Conservation (phyloP, 2,329 filamentous ascomycete genomes). For the Berkeleyomyces rouxiae region DNA sequence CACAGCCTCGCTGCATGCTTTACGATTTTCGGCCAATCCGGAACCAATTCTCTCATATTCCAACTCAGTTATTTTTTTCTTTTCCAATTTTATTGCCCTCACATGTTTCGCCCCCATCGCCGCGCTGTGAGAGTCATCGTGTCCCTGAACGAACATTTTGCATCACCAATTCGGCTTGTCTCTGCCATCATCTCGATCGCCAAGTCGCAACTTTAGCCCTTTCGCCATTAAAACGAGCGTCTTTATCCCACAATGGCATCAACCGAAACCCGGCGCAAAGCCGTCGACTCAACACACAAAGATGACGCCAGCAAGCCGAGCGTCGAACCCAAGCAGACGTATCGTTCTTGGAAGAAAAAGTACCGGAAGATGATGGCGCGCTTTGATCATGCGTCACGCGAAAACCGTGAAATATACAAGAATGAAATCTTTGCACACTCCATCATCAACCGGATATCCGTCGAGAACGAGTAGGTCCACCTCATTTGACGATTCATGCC, state of each 20-base stretch:
- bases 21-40: too few relatives aligned
- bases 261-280: slow-evolving; percentile 10
- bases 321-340: slow-evolving; percentile 34
- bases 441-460: slow-evolving; percentile 66
- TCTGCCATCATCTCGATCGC: not conserved
- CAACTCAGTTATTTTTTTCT: not conserved
- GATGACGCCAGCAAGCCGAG: slow-evolving; percentile 23
- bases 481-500: not conserved
- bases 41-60: not conserved
- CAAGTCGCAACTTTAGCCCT: not conserved
- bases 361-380: slow-evolving; percentile 76
- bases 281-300: slow-evolving; percentile 3
- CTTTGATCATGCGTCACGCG: slow-evolving; percentile 62
- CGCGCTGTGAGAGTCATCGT: not conserved
- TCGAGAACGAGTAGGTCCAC: slow-evolving; percentile 71
- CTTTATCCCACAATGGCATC: slow-evolving; percentile 6
- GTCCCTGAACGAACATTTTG: not conserved
- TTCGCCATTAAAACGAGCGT: not conserved
- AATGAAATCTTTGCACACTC: slow-evolving; percentile 66
- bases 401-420: slow-evolving; percentile 68
- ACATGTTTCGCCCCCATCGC: not conserved
- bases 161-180: not conserved
- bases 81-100: not conserved
- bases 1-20: not conserved
- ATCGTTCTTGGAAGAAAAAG: slow-evolving; percentile 76